Evolutionary conservation across 2,329 filamentous ascomycete genomes (phyloP), one percentile per base, ranked within the genome.

Genomic region (Hypomyces rosellus): DNA sequence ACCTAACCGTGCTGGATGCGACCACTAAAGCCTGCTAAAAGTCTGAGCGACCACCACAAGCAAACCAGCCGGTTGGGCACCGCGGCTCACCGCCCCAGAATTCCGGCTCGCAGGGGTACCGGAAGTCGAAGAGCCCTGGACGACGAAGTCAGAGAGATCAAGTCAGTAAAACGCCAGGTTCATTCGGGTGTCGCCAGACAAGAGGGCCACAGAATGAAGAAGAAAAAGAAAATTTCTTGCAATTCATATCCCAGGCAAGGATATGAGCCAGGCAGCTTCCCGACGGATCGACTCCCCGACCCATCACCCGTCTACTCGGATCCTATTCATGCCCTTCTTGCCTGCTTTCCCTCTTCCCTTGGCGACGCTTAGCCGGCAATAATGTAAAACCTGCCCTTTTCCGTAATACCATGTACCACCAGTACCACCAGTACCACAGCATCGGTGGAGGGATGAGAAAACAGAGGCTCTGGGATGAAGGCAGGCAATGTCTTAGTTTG

Each of bases 231-330:
- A 34, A 37, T 20, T 5, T 20, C 5, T 20, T 5, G 5, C 5
- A 20, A 18, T 11, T n/a, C 11, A 30, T 30, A 30, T 30, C 6
- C 25, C 25, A 30, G 25, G 25, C 9, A 8, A 25, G 20, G 20
- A 5, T 20, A 30, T 25, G 40, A 42, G 45, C 30, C 46, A 41
- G 25, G 25, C 25, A 20, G 5, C 34, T 41, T 45, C 16, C 46
- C 50, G 50, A 41, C 50, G 50, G 50, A 41, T 49, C 46, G 34
- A 15, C 50, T 52, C 50, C 50, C 50, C 50, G 50, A 37, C 50
- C 25, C 25, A 30, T 30, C 49, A 48, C 47, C 50, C 50, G 46
- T 52, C 40, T 52, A 37, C 37, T 44, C 45, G 48, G 25, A 30
- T 30, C 25, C 6, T 30, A 30, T 30, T 30, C 4, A 30, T 8